Percentiles rank a stretch among this genome's conserved stretches.
These are phyloP conservation scores for Glarea lozoyensis DNA, from an alignment of 495 filamentous ascomycete species.

Conservation along the genomic window DNA sequence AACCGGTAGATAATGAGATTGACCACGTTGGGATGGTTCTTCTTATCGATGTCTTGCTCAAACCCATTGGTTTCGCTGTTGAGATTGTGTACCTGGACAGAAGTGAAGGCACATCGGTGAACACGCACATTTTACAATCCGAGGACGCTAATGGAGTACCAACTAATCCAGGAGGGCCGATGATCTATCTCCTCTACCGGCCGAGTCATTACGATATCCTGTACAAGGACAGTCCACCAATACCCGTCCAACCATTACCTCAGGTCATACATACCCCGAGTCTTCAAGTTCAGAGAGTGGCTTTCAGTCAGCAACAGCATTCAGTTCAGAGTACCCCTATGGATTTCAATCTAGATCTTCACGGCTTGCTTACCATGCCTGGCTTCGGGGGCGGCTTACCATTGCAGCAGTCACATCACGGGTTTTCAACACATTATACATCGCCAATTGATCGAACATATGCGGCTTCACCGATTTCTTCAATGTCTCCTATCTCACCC, in stretches of 20 bases:
- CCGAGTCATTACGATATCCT: constrained; percentile 90
- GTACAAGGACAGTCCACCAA: constrained; percentile 58
- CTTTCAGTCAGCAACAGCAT: constrained; percentile 29
- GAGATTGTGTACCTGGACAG: constrained; percentile 90
- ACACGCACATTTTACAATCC: constrained; percentile 61
- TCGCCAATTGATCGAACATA: constrained; percentile 14
- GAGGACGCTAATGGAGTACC: constrained; percentile 39
- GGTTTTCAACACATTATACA: constrained; percentile 13
- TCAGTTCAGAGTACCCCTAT: constrained; percentile 26
- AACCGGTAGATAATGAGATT: constrained; percentile 72
- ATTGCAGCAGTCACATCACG: constrained; percentile 18
- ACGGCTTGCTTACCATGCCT: constrained; percentile 37
- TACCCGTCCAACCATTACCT: constrained; percentile 29
- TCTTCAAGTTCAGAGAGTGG: constrained; percentile 43
- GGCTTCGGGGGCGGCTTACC: constrained; percentile 21
- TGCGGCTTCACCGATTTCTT: constrained; percentile 17
- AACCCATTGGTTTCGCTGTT: constrained; percentile 68
- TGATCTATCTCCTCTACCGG: constrained; percentile 46
- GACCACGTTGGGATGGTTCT: constrained; percentile 77
- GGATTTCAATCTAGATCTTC: constrained; percentile 28
- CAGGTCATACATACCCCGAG: constrained; percentile 42
- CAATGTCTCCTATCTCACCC: constrained; percentile 21
- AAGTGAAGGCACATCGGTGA: constrained; percentile 70
- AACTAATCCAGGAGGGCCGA: constrained; percentile 32
- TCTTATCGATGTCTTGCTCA: constrained; percentile 70